These are phyloP conservation scores for Geotrichum europaeum DNA, from an alignment of 1,139 yeast species.

Conservation along the genomic window DNA sequence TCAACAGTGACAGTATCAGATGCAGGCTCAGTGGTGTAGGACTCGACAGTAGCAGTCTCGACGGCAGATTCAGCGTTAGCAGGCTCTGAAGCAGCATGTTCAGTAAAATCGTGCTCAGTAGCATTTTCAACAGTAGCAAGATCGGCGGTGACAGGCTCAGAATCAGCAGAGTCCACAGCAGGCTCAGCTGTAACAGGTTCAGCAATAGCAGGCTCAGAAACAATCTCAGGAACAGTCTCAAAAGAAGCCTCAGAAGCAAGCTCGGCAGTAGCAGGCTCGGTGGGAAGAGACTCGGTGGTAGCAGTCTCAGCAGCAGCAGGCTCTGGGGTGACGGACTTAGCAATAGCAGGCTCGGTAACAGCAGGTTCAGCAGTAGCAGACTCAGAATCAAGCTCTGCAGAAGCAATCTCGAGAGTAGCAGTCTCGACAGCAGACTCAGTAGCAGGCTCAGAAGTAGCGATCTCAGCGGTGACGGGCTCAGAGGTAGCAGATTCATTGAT, in stretches of 20 bases:
- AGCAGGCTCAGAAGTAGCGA: background rate
- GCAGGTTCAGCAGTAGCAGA: background rate
- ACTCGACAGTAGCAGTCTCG: background rate
- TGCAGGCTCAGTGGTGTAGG: background rate
- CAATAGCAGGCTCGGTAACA: background rate
- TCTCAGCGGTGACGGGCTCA: background rate
- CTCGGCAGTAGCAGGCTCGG: background rate
- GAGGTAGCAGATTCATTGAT: background rate
- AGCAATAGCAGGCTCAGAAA: background rate
- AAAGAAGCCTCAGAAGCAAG: conserved; percentile 1
- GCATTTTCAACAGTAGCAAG: background rate
- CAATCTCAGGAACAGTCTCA: background rate
- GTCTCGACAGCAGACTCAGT: no score
- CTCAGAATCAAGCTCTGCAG: background rate
- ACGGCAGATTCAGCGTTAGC: background rate
- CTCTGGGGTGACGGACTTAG: background rate
- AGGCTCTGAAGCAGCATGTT: background rate
- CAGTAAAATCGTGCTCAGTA: background rate
- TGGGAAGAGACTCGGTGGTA: background rate
- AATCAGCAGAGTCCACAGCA: background rate
- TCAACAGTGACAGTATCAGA: no score
- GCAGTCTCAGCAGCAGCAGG: background rate
- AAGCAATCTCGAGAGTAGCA: background rate
- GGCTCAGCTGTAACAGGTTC: background rate
- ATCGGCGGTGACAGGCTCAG: background rate